Base-by-base conservation (phyloP, 1,284 basidiomycete genomes). In the Ustilago lituana region DNA sequence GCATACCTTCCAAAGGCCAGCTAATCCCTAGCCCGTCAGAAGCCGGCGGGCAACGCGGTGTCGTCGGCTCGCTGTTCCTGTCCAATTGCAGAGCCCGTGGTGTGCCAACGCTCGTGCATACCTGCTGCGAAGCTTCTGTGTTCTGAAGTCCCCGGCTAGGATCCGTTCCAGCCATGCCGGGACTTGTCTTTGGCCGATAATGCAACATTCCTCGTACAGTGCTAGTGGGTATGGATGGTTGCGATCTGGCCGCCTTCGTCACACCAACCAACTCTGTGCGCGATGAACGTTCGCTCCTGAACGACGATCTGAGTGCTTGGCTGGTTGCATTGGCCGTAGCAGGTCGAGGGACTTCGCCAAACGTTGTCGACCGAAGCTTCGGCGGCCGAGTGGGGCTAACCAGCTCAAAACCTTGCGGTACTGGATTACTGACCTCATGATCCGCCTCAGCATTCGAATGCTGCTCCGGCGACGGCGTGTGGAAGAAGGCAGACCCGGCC, bases 331-430 rank as follows among this genome's bases (percentile, higher is more conserved):
- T 55, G 17, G 62, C 62, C 11, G 62, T 65, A 2, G 56, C 31
- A 14, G 62, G 62, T 43, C 62, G 56, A 26, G 23, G 20, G 22
- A 27, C 22, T 4, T 36, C 55, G 19, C 45, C 29, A 22, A 45
- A 33, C 7, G 39, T 38, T 12, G 51, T 38, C 20, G 56, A 24
- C 8, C 47, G 40, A 15, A 23, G 14, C 54, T 44, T 57, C 6
- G 36, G 40, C 5, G 27, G 22, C 27, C 51, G 46, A 12, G 32
- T 39, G 14, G 55, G 51, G 39, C 51, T 55, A 12, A 65, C 62
- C 8, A 65, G 47, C 47, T 65, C 62, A 39, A 65, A 65, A 0
- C 62, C 62, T 23, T 59, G 55, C 8, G 51, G 62, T 14, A 65
- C 5, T 5, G 52, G 12, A 15, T 46, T 47, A 4, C 20, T 32